phyloP scores from a whole-genome alignment of 179 eudicot genomes.

The Beta corolliflora region DNA sequence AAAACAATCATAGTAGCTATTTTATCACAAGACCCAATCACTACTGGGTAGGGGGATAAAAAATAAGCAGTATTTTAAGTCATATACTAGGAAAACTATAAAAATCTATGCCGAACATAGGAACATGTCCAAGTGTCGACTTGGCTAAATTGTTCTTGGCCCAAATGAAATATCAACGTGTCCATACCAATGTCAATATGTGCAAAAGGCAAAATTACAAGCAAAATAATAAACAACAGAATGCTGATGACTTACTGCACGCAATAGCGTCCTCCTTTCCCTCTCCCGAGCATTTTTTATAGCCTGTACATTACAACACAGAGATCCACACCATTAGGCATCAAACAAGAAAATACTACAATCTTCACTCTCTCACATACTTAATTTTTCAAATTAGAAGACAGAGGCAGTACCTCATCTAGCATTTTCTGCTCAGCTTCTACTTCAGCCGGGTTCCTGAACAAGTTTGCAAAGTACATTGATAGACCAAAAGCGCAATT shows the following conservation, averaged over 20 bases:
- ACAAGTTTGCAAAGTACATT: background rate
- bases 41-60: background rate
- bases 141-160: no score
- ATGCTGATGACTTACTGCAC: constrained; percentile 27
- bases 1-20: background rate
- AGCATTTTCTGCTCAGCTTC: constrained; percentile 86
- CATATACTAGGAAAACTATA: background rate
- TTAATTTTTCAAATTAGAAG: background rate
- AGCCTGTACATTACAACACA: constrained; percentile 32
- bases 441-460: constrained; percentile 63
- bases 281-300: constrained; percentile 51
- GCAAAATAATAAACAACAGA: background rate
- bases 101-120: no score
- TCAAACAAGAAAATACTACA: background rate
- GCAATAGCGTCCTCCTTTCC: constrained; percentile 41
- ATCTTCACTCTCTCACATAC: background rate
- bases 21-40: background rate
- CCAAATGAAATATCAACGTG: no score
- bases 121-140: no score
- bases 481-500: background rate
- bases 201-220: background rate
- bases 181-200: no score
- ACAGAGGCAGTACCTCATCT: constrained; percentile 54
- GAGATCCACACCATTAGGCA: background rate
- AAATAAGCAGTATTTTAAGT: background rate